Evolutionary conservation across 257 asterid species (phyloP).

Genomic region (Paraleonurus japonicus): DNA sequence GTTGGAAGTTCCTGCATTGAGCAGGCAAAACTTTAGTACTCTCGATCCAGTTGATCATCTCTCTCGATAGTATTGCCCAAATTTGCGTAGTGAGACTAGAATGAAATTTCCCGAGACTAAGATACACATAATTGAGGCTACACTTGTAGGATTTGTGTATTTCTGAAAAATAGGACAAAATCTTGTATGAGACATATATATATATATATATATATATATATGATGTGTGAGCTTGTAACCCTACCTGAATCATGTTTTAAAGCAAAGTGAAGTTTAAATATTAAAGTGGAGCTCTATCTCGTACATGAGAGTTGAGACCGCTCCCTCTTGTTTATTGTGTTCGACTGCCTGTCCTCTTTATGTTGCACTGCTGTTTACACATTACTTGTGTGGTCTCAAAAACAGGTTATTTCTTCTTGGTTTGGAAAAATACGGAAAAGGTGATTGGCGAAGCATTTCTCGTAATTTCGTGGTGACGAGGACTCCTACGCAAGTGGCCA

Average conservation of each 20-base stretch:
- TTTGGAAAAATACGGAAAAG: slow-evolving; percentile 84
- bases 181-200: too few relatives aligned
- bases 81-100: neutral
- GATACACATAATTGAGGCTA: neutral
- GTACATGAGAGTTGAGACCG: too few relatives aligned
- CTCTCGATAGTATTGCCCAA: neutral
- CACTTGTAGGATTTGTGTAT: neutral
- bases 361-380: neutral
- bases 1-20: too few relatives aligned
- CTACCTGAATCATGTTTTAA: too few relatives aligned
- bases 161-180: too few relatives aligned
- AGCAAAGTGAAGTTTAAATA: too few relatives aligned
- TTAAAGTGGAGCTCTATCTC: too few relatives aligned
- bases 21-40: neutral
- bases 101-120: neutral
- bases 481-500: slow-evolving; percentile 95
- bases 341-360: neutral
- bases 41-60: neutral
- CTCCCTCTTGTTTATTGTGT: too few relatives aligned
- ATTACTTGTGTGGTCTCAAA: neutral
- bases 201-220: too few relatives aligned
- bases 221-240: too few relatives aligned
- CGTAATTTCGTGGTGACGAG: slow-evolving; percentile 83
- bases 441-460: slow-evolving; percentile 95
- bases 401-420: slow-evolving; percentile 87